Conservation (phyloP, 2,329 filamentous ascomycete species). For the Beauveria sp. region DNA sequence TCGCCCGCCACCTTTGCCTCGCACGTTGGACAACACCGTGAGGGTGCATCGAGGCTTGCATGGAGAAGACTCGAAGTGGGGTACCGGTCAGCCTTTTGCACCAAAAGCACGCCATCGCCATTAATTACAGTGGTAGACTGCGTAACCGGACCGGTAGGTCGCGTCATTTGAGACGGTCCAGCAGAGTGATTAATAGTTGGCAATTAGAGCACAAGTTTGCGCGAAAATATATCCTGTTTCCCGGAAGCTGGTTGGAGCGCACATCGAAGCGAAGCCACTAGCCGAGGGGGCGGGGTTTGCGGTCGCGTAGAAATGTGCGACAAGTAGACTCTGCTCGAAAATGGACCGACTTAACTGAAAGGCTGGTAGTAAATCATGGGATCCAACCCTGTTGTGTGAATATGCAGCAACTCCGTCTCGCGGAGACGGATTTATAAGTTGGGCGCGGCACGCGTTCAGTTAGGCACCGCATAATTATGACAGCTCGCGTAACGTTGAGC, state of each 20-base stretch:
- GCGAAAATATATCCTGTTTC: background rate
- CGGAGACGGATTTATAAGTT: too few species aligned
- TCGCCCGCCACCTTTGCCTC: background rate
- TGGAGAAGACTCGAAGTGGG: background rate
- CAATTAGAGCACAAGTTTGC: background rate
- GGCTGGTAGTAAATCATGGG: too few species aligned
- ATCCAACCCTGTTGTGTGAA: too few species aligned
- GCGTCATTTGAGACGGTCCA: background rate
- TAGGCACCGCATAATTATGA: too few species aligned
- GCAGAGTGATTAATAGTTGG: background rate
- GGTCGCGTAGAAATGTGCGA: background rate
- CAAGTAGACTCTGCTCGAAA: background rate
- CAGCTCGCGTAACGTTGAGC: too few species aligned
- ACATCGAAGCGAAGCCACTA: background rate
- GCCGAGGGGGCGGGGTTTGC: background rate
- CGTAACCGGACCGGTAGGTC: background rate
- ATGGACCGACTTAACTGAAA: background rate
- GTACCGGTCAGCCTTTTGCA: background rate
- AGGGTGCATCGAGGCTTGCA: background rate
- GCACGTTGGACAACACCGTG: background rate
- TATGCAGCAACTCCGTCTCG: too few species aligned
- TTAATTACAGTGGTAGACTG: background rate
- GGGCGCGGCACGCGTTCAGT: too few species aligned
- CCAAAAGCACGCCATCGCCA: slow-evolving; percentile 14
- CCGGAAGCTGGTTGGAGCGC: background rate